Conservation (phyloP, 2,329 filamentous ascomycete genomes). For the Aspergillus vadensis region DNA sequence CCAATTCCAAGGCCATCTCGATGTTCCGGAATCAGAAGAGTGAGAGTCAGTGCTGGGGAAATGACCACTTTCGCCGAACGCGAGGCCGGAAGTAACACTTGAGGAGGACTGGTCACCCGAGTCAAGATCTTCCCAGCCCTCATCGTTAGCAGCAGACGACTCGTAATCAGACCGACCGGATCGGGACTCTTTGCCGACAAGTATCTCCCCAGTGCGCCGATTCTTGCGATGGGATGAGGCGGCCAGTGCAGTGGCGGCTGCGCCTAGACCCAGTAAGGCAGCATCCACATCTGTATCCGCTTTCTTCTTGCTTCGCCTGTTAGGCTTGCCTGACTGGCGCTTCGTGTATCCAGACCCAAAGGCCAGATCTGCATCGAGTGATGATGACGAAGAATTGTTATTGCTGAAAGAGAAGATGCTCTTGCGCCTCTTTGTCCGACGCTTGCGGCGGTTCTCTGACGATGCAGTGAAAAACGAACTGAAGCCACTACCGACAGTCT, state of each 20-base stretch:
- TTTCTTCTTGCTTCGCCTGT: slow-evolving; percentile 29
- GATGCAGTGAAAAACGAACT: slow-evolving; percentile 65
- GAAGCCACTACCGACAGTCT: slow-evolving; percentile 57
- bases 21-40: slow-evolving; percentile 56
- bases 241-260: slow-evolving; percentile 50
- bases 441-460: slow-evolving; percentile 56
- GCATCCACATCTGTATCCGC: slow-evolving; percentile 44
- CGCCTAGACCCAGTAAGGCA: slow-evolving; percentile 52
- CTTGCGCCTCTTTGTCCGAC: slow-evolving; percentile 47
- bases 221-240: slow-evolving; percentile 37
- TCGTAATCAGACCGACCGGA: slow-evolving; percentile 30
- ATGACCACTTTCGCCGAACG: slow-evolving; percentile 57
- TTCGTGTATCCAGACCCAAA: slow-evolving; percentile 62
- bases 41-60: slow-evolving; percentile 56
- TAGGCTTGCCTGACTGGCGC: slow-evolving; percentile 40
- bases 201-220: slow-evolving; percentile 38
- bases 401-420: slow-evolving; percentile 63
- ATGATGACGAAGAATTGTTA: slow-evolving; percentile 67
- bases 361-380: slow-evolving; percentile 67
- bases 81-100: slow-evolving; percentile 60
- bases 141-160: slow-evolving; percentile 42
- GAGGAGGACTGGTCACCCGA: slow-evolving; percentile 56
- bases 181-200: slow-evolving; percentile 33
- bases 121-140: slow-evolving; percentile 62
- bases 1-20: slow-evolving; percentile 65